Base-by-base conservation (phyloP, 345 rosid species). In the Fremontodendron californicum region DNA sequence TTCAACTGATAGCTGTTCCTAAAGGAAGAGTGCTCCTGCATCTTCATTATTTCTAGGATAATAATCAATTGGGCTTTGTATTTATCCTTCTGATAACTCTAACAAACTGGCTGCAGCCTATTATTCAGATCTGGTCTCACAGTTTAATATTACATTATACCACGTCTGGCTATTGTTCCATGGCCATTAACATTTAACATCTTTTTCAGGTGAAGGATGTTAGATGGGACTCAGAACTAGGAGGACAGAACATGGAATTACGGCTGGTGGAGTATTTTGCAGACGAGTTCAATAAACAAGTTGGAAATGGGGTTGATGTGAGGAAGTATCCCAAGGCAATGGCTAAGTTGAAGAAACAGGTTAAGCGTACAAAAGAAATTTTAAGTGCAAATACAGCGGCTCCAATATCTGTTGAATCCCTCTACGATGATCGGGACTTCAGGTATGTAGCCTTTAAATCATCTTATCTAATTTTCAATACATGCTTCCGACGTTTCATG, bases 321-420 rank as follows among this genome's bases (percentile, higher is more conserved):
- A 90, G 97, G 85, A 85, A 89, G 83, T 87, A 82, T 77, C 92
- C 98, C n/a, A 96, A 96, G 87, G 95, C 99, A 58, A 96, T 96
- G 97, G 99, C 99, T 83, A 96, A 96, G 84, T 79, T 96, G 79
- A 96, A 96, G 87, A 96, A 96, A 78, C 99, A 96, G 87, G 97
- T 96, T 58, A 96, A 96, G 80, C 97, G 99, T 25, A 94, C 99
- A 16, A 96, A 96, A 83, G 98, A 94, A 85, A 96, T 96, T 71
- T 78, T 96, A 81, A 96, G 99, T 84, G 99, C 99, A 48, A 96
- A 96, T 82, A 86, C 92, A 62, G 79, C 63, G 29, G 98, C 99
- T 78, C 97, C 96, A 33, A 90, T 96, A 81, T 96, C 98, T 25
- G 97, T 92, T 65, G 99, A 96, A 79, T 93, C 99, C 61, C 89